A percentile compares a stretch with the other conserved stretches of the same genome.
Evolutionary conservation across 2,329 filamentous ascomycete species (phyloP).

Genomic region (Fusarium illudens): DNA sequence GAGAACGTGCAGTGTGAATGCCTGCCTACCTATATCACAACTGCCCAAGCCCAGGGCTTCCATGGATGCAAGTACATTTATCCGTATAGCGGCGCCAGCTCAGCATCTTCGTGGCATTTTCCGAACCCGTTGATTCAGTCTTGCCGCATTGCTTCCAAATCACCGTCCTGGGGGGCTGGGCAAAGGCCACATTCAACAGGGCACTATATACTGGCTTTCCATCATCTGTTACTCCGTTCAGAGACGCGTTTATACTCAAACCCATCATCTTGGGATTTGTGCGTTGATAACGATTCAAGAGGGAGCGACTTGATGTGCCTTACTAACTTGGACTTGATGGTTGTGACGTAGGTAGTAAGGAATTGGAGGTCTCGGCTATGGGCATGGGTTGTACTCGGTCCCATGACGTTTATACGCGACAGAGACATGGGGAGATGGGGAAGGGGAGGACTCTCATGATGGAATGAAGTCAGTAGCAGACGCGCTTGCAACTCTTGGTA

Average conservation of each 20-base stretch:
- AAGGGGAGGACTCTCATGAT: background rate
- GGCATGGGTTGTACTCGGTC: too few species aligned
- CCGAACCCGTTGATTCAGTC: slow-evolving; percentile 1
- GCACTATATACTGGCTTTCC: background rate
- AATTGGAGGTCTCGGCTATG: slow-evolving; percentile 3
- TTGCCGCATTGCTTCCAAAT: background rate
- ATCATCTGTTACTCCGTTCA: background rate
- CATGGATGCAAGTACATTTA: background rate
- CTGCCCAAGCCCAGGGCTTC: background rate
- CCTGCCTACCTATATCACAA: background rate
- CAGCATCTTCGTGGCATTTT: background rate
- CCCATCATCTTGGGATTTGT: background rate
- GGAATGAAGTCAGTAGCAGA: background rate
- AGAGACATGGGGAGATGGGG: background rate
- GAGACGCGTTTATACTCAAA: background rate
- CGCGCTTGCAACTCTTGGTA: background rate
- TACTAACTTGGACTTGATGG: slow-evolving; percentile 5
- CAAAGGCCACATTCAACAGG: background rate
- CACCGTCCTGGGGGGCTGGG: background rate
- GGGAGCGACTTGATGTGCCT: background rate
- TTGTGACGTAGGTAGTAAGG: slow-evolving; percentile 1
- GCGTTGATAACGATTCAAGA: background rate
- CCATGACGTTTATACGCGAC: background rate
- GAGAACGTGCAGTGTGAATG: background rate
- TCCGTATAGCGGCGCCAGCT: background rate